These are phyloP conservation scores for Diddensiella caesifluorescens DNA, from an alignment of 805 yeast species.

Conservation along the genomic window DNA sequence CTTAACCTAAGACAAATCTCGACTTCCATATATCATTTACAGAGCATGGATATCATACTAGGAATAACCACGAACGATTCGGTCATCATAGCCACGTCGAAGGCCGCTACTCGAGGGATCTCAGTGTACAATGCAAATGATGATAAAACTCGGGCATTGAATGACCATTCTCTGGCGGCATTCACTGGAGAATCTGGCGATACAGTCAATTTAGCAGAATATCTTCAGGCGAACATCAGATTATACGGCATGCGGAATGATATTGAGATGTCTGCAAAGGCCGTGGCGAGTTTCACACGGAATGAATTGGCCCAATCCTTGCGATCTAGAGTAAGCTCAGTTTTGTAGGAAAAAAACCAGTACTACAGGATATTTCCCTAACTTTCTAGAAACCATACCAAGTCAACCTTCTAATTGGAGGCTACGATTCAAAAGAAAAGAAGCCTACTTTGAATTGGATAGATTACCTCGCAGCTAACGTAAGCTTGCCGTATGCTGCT, in stretches of 20 bases:
- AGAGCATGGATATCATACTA: slow-evolving; percentile 82
- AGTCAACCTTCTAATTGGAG: slow-evolving; percentile 85
- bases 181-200: slow-evolving; percentile 96
- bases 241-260: slow-evolving; percentile 81
- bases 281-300: slow-evolving; percentile 84
- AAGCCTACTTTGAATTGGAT: slow-evolving; percentile 77
- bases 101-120: slow-evolving; percentile 87
- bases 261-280: slow-evolving; percentile 73
- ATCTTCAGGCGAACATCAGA: slow-evolving; percentile 86
- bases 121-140: slow-evolving; percentile 73
- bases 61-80: slow-evolving; percentile 80
- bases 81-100: slow-evolving; percentile 89
- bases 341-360: neutral
- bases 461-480: slow-evolving; percentile 90
- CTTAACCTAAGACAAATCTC: no score
- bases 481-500: slow-evolving; percentile 90
- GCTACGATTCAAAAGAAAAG: slow-evolving; percentile 56
- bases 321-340: slow-evolving; percentile 58
- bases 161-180: slow-evolving; percentile 75
- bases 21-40: no score
- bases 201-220: slow-evolving; percentile 91
- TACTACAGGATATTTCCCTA: neutral
- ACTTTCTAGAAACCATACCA: slow-evolving; percentile 70
- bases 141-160: slow-evolving; percentile 72
- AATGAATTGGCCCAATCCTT: slow-evolving; percentile 80